Evolutionary conservation across 2,329 filamentous ascomycete genomes (phyloP).

Genomic region (Fusarium sublunatum): DNA sequence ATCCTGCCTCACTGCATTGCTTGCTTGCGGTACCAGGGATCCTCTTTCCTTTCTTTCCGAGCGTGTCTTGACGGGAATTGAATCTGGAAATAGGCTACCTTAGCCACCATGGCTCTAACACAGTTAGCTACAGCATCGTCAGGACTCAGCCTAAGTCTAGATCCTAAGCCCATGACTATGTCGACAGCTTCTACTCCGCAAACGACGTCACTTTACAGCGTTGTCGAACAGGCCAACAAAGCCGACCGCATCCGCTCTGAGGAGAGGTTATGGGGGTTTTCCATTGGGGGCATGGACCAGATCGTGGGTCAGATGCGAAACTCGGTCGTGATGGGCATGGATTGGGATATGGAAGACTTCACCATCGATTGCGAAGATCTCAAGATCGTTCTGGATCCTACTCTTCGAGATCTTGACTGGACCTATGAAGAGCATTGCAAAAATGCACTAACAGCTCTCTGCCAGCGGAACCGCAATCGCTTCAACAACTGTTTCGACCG

Average conservation of each 20-base stretch:
- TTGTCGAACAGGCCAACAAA: slow-evolving; percentile 40
- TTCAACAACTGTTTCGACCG: slow-evolving; percentile 44
- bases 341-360: slow-evolving; percentile 31
- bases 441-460: slow-evolving; percentile 40
- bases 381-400: slow-evolving; percentile 40
- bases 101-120: slow-evolving; percentile 28
- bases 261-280: slow-evolving; percentile 30
- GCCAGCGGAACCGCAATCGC: slow-evolving; percentile 42
- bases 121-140: slow-evolving; percentile 27
- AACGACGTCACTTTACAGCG: slow-evolving; percentile 31
- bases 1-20: slow-evolving; percentile 4
- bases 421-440: slow-evolving; percentile 13
- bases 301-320: slow-evolving; percentile 38
- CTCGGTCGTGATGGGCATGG: slow-evolving; percentile 18
- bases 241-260: slow-evolving; percentile 2
- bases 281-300: slow-evolving; percentile 34
- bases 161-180: slow-evolving; percentile 6
- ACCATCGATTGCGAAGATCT: slow-evolving; percentile 11
- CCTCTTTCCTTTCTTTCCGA: not conserved
- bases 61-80: not conserved
- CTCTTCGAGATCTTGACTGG: slow-evolving; percentile 27
- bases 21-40: slow-evolving; percentile 3
- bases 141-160: slow-evolving; percentile 13
- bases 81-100: not conserved
- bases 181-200: slow-evolving; percentile 6